These are phyloP conservation scores for Yamadazyma sp. DNA, from an alignment of 805 yeast species.

Conservation along the genomic window DNA sequence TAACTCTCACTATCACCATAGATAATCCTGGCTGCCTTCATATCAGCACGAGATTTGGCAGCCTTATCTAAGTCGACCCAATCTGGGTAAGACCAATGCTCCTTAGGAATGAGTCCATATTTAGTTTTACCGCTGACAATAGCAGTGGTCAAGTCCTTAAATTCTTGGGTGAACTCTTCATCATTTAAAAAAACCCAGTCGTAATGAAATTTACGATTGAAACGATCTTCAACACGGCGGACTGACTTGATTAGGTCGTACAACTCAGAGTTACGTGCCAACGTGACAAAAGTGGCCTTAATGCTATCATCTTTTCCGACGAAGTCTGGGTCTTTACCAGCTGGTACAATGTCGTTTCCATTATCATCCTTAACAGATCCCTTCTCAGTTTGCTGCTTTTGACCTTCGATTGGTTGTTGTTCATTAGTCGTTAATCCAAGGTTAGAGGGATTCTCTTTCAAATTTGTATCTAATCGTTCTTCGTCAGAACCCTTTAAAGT, in stretches of 20 bases:
- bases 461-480: neutral
- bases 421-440: too few relatives aligned
- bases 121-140: slow-evolving; percentile 75
- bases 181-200: slow-evolving; percentile 97
- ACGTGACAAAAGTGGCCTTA: slow-evolving; percentile 67
- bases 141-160: slow-evolving; percentile 63
- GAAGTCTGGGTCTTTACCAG: slow-evolving; percentile 10
- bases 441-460: too few relatives aligned
- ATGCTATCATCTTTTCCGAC: slow-evolving; percentile 31
- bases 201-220: slow-evolving; percentile 75
- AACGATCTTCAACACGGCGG: slow-evolving; percentile 82
- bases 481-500: neutral
- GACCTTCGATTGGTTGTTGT: too few relatives aligned
- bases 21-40: slow-evolving; percentile 58
- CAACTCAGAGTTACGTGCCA: slow-evolving; percentile 76
- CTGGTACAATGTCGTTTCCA: slow-evolving; percentile 9
- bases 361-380: slow-evolving; percentile 1
- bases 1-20: slow-evolving; percentile 77
- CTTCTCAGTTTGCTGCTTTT: neutral
- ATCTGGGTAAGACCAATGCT: slow-evolving; percentile 87
- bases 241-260: slow-evolving; percentile 62
- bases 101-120: slow-evolving; percentile 78
- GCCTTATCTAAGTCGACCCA: slow-evolving; percentile 81
- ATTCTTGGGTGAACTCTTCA: slow-evolving; percentile 78
- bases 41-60: slow-evolving; percentile 54